Evolutionary conservation across 2,329 filamentous ascomycete genomes (phyloP).

Genomic region (Rutstroemia sp.): DNA sequence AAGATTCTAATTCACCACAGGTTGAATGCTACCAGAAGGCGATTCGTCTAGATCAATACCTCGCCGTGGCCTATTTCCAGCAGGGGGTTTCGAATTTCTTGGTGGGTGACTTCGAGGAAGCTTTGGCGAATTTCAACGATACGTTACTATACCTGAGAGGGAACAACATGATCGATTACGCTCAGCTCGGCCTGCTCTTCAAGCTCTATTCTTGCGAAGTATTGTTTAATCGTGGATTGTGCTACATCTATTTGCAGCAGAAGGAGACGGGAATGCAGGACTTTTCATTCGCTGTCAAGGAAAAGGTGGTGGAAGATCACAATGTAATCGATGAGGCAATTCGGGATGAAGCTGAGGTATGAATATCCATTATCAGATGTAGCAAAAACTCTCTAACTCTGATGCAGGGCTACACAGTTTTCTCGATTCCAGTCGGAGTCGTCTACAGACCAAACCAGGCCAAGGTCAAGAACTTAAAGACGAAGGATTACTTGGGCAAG

Average conservation of each 20-base stretch:
- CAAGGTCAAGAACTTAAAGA: slow-evolving; percentile 96
- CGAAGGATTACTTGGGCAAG: slow-evolving; percentile 95
- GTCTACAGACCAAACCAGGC: slow-evolving; percentile 94
- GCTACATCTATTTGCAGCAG: slow-evolving; percentile 95
- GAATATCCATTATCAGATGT: slow-evolving; percentile 14
- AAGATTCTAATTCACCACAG: slow-evolving; percentile 39
- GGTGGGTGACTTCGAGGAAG: slow-evolving; percentile 94
- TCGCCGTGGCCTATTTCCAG: slow-evolving; percentile 96
- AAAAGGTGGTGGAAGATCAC: slow-evolving; percentile 94
- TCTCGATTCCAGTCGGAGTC: slow-evolving; percentile 93
- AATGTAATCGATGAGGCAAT: slow-evolving; percentile 98
- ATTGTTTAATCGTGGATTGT: slow-evolving; percentile 91
- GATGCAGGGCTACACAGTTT: slow-evolving; percentile 85
- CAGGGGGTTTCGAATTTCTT: slow-evolving; percentile 98
- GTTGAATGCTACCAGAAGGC: slow-evolving; percentile 93
- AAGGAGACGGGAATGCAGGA: slow-evolving; percentile 87
- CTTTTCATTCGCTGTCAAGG: slow-evolving; percentile 81
- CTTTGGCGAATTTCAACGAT: slow-evolving; percentile 97
- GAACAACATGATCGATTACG: slow-evolving; percentile 97
- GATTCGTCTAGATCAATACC: slow-evolving; percentile 84
- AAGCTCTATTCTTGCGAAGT: slow-evolving; percentile 97
- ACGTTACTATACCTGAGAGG: slow-evolving; percentile 89
- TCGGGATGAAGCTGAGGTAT: slow-evolving; percentile 80
- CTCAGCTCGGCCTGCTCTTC: slow-evolving; percentile 89
- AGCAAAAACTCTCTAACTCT: slow-evolving; percentile 13